Evolutionary conservation across 306 rosid genomes (phyloP), one percentile per base, ranked within the genome.

Genomic region (Dryas drummondii): DNA sequence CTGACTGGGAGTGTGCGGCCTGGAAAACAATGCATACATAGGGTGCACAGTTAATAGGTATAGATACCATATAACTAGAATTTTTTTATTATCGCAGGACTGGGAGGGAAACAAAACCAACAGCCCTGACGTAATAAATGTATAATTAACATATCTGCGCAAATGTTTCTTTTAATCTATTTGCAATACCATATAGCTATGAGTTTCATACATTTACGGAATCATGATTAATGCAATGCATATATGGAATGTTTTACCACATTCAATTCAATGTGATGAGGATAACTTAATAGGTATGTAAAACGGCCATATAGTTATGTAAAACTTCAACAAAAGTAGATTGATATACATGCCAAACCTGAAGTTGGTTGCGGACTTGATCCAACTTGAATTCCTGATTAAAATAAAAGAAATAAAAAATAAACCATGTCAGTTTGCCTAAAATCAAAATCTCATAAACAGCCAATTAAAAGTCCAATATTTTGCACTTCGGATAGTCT

Each of bases 1-100:
- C 97, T 46, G 97, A 92, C 77, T 81, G 97, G 77, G 86, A 84
- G 57, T 88, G 91, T 37, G 99, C 97, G 9, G 87, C 96, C 99
- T 94, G 86, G 46, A 73, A 72, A 81, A 71, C 79, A 76, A 76
- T 15, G 66, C 17, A 71, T 51, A 70, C 42, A 64, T 14, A 6
- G 59, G n/a, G n/a, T n/a, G 22, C 7, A 51, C 12, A 32, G 19
- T 48, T 6, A 73, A 32, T 10, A 37, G 14, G 70, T 5, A 44
- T 19, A 56, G 57, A 63, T 14, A 46, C n/a, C 7, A 40, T 19
- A 41, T 66, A n/a, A 66, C 45, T 16, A 7, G 63, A 53, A 44
- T 58, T 26, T n/a, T 60, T 46, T 22, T 10, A 32, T 32, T 32
- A 32, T 1, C 37, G 37, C 37, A 32, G 37, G 37, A 32, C 37